Conservation (phyloP, 305 asterid species). For the Fraxinus xanthoxyloides region DNA sequence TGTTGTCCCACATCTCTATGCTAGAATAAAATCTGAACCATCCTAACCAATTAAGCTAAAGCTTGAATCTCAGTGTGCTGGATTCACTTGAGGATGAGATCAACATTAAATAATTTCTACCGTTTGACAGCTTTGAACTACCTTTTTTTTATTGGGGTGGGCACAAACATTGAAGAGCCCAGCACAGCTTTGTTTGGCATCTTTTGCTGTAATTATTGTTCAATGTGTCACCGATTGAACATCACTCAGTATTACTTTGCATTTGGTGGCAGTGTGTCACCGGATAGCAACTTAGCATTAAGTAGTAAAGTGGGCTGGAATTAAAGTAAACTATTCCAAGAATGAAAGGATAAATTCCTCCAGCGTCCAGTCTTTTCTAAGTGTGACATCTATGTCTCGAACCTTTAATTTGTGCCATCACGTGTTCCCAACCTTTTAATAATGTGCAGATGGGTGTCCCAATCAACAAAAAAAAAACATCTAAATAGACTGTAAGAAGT, state of each 20-base stretch:
- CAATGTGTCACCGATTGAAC: neutral
- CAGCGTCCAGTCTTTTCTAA: slow-evolving; percentile 4
- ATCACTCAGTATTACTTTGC: neutral
- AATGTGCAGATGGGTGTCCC: neutral
- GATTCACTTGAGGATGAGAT: neutral
- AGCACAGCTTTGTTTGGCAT: neutral
- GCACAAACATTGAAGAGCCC: neutral
- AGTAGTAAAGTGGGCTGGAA: neutral
- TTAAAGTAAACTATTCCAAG: slow-evolving; percentile 5
- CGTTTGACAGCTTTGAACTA: neutral
- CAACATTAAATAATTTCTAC: neutral
- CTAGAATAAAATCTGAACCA: neutral
- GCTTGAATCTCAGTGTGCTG: neutral
- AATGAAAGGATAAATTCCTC: neutral
- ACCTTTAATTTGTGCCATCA: neutral
- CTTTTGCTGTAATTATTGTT: slow-evolving; percentile 14
- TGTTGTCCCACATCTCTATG: neutral
- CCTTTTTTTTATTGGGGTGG: neutral
- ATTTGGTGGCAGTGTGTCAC: slow-evolving; percentile 5
- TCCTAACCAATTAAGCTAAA: neutral
- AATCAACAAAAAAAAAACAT: neutral
- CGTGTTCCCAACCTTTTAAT: neutral
- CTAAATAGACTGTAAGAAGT: neutral
- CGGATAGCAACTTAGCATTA: neutral
- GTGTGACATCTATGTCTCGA: neutral